Conservation (phyloP, 352 stramenopile genomes). For the Globisporangium middletonii region DNA sequence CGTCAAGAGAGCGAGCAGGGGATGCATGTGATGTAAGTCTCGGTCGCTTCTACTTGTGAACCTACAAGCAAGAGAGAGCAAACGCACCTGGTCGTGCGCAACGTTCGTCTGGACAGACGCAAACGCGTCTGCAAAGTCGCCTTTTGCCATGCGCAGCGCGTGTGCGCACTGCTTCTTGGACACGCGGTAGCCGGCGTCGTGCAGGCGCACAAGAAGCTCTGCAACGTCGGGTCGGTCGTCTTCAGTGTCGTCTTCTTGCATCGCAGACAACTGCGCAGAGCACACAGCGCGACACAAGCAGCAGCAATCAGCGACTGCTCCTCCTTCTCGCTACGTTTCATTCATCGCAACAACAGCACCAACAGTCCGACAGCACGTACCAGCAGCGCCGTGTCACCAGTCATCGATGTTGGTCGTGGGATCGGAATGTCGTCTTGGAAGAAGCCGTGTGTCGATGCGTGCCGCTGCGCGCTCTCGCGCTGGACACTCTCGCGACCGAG, state of each 20-base stretch:
- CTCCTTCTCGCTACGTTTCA: background rate
- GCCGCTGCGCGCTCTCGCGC: slow-evolving; percentile 38
- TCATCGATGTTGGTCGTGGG: slow-evolving; percentile 25
- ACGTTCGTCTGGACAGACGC: slow-evolving; percentile 13
- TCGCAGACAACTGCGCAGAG: background rate
- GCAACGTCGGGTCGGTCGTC: background rate
- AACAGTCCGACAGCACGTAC: background rate
- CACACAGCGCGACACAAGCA: background rate
- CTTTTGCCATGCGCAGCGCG: slow-evolving; percentile 25
- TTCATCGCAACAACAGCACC: background rate
- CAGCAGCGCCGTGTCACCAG: slow-evolving; percentile 10
- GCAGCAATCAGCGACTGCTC: background rate
- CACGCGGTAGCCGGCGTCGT: slow-evolving; percentile 23
- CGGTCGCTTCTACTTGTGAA: background rate
- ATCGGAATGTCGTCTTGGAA: slow-evolving; percentile 28
- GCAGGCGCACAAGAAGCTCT: slow-evolving; percentile 20
- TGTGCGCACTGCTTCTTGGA: slow-evolving; percentile 35
- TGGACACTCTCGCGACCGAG: slow-evolving; percentile 68
- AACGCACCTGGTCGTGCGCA: slow-evolving; percentile 12
- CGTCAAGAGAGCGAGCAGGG: background rate
- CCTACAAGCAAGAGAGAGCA: background rate
- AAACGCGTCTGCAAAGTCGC: slow-evolving; percentile 22
- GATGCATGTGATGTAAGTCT: background rate
- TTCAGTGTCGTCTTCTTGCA: background rate
- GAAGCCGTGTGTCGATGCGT: slow-evolving; percentile 11